phyloP scores from a whole-genome alignment of 2,329 filamentous ascomycete genomes.

The Paraphaeosphaeria sporulosa region DNA sequence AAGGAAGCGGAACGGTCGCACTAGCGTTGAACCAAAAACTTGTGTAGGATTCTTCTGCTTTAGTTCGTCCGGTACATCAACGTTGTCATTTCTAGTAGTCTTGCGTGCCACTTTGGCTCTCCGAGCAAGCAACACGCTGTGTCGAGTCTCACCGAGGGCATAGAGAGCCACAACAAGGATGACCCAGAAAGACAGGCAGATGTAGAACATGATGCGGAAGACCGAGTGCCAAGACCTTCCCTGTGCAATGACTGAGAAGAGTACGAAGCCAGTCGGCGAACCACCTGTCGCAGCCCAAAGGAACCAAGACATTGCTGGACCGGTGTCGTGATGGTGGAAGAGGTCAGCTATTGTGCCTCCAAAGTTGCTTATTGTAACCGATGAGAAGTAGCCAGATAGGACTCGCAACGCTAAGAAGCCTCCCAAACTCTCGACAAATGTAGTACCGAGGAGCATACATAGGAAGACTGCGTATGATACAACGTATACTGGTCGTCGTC shows the following conservation, averaged over 20 bases:
- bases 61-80: slow-evolving; percentile 49
- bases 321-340: slow-evolving; percentile 52
- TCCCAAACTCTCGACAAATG: slow-evolving; percentile 51
- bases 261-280: slow-evolving; percentile 55
- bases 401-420: slow-evolving; percentile 55
- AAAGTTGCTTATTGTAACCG: slow-evolving; percentile 50
- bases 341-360: slow-evolving; percentile 58
- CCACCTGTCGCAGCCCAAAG: slow-evolving; percentile 58
- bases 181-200: slow-evolving; percentile 55
- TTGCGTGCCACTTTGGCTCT: slow-evolving; percentile 43
- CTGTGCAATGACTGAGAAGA: slow-evolving; percentile 57
- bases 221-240: slow-evolving; percentile 53
- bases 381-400: slow-evolving; percentile 55
- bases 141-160: slow-evolving; percentile 53
- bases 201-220: slow-evolving; percentile 57
- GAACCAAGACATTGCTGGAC: slow-evolving; percentile 52
- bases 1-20: slow-evolving; percentile 58
- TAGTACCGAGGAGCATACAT: slow-evolving; percentile 53
- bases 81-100: slow-evolving; percentile 28
- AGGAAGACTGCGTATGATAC: slow-evolving; percentile 54
- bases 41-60: slow-evolving; percentile 49
- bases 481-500: slow-evolving; percentile 54
- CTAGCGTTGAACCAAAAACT: slow-evolving; percentile 53
- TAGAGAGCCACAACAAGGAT: slow-evolving; percentile 50
- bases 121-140: slow-evolving; percentile 53